Percentiles rank a stretch among this genome's conserved stretches.
Conservation (phyloP, 225 moss, liverwort and hornwort genomes). For the Marchantia polymorpha region DNA sequence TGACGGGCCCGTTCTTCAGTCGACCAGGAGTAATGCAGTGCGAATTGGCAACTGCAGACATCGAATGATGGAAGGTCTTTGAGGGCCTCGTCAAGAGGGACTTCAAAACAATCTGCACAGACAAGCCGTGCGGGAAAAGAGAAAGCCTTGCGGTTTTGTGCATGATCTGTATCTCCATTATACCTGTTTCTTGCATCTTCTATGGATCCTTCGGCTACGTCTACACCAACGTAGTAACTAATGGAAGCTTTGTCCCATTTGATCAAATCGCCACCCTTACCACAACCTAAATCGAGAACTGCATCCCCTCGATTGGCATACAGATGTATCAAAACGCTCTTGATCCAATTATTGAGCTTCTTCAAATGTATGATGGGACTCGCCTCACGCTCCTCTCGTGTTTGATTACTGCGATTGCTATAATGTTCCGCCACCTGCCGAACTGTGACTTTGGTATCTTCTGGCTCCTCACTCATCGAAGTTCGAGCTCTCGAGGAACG, state of each 20-base stretch:
- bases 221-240: slow-evolving; percentile 91
- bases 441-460: slow-evolving; percentile 46
- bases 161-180: slow-evolving; percentile 93
- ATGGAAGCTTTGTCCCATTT: slow-evolving; percentile 96
- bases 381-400: slow-evolving; percentile 90
- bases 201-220: slow-evolving; percentile 92
- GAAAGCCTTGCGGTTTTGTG: slow-evolving; percentile 82
- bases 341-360: slow-evolving; percentile 98
- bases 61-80: slow-evolving; percentile 77
- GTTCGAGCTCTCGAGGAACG: not conserved
- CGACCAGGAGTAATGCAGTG: slow-evolving; percentile 97
- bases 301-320: slow-evolving; percentile 73
- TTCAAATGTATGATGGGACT: slow-evolving; percentile 96
- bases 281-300: slow-evolving; percentile 90
- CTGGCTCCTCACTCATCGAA: slow-evolving; percentile 28
- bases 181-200: slow-evolving; percentile 94
- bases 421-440: slow-evolving; percentile 96
- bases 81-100: slow-evolving; percentile 66
- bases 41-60: slow-evolving; percentile 95
- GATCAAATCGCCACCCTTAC: slow-evolving; percentile 94
- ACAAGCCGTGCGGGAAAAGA: slow-evolving; percentile 74
- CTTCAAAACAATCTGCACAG: slow-evolving; percentile 95
- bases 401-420: slow-evolving; percentile 84
- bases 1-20: slow-evolving; percentile 92
- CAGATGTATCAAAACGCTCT: slow-evolving; percentile 85